Conservation (phyloP, 768 basidiomycete genomes). For the Phylloporus sp. region DNA sequence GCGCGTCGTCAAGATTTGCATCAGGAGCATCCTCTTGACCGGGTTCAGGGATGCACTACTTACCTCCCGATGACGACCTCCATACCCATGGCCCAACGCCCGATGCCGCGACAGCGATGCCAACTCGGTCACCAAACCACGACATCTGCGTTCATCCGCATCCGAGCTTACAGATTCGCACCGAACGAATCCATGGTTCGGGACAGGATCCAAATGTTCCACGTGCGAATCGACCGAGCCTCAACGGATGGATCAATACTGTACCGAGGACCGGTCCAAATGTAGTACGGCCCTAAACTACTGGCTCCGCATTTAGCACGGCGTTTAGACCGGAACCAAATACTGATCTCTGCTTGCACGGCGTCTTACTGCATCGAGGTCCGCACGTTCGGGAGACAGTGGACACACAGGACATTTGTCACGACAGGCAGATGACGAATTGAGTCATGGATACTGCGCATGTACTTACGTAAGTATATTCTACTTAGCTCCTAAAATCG, state of each 20-base stretch:
- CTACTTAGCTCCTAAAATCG: too few relatives aligned
- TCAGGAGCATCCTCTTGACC: slow-evolving; percentile 21
- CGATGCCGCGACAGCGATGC: not conserved
- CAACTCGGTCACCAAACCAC: not conserved
- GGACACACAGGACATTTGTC: slow-evolving; percentile 12
- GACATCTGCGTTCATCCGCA: slow-evolving; percentile 31
- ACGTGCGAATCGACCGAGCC: slow-evolving; percentile 34
- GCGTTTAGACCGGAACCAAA: too few relatives aligned
- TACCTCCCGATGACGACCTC: not conserved
- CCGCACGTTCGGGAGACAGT: not conserved
- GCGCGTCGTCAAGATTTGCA: slow-evolving; percentile 21
- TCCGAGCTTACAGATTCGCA: slow-evolving; percentile 50
- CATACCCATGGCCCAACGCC: not conserved
- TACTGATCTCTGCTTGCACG: slow-evolving; percentile 23
- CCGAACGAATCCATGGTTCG: slow-evolving; percentile 41
- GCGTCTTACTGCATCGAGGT: slow-evolving; percentile 25
- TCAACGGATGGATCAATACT: too few relatives aligned
- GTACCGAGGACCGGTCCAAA: too few relatives aligned
- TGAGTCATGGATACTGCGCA: too few relatives aligned
- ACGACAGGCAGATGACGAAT: too few relatives aligned
- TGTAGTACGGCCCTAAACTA: too few relatives aligned
- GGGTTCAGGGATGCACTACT: slow-evolving; percentile 2
- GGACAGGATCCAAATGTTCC: slow-evolving; percentile 42
- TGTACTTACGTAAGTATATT: too few relatives aligned
- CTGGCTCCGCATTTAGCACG: too few relatives aligned